Evolutionary conservation across 2,329 filamentous ascomycete species (phyloP), one percentile per base, ranked within the genome.

Genomic region (Chaetoscypha palmicola): DNA sequence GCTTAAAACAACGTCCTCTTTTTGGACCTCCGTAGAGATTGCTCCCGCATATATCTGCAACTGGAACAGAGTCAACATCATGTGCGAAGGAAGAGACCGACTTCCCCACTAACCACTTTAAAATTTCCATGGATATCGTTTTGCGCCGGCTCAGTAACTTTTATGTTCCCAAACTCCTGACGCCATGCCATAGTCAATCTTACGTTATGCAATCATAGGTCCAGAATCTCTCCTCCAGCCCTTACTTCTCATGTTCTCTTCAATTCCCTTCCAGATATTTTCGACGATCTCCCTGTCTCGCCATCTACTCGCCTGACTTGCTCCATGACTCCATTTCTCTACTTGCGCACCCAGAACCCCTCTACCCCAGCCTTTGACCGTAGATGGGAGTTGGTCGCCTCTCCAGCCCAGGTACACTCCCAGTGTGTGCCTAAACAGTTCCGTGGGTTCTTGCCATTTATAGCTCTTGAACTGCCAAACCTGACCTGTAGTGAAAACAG

Each of bases 391-490:
- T 50, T 80, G 75, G 60, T 97, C 90, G 38, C 86, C 89, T 49
- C 85, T 79, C 87, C 89, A 97, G 3, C 92, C 92, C 2, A 98
- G 81, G 60, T 87, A 94, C 38, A 98, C 71, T 44, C 92, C 92
- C 11, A 88, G 73, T 2, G 88, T 86, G 60, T 96, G 86, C 54
- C 81, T 79, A 69, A 98, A 98, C 38, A 98, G 73, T 60, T 97
- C 92, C 11, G 81, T 76, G 0, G 92, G 86, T 44, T 84, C 83
- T 55, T 83, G 83, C 88, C 92, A 98, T 66, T 94, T 95, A 76
- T 98, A 98, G 55, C 81, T 86, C 68, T 96, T 95, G 70, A 98
- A 98, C 67, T 98, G 92, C 92, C 92, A 98, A 8, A 84, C 81
- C 68, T 98, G 92, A 24, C 92, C 92, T 0, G 92, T 98, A 0